Base-by-base conservation (phyloP, 768 basidiomycete genomes). In the Rhodotorula kratochvilovae region DNA sequence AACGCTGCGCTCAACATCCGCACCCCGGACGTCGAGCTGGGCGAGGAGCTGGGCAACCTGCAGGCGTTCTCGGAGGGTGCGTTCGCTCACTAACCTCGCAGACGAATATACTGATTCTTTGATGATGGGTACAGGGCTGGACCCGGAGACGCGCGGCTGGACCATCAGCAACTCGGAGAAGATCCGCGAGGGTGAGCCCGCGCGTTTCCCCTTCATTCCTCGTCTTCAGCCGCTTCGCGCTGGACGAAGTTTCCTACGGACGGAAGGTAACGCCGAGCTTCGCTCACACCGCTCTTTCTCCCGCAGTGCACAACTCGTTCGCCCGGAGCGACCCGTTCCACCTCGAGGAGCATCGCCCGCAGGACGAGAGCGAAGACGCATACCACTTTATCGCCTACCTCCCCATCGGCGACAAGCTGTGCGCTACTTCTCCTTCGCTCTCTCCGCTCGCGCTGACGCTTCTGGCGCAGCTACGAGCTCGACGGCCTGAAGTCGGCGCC, bases 381-480 rank as follows among this genome's bases (percentile, higher is more conserved):
- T 99, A 95, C 80, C 95, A 99, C 77, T 99, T 98, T 78, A 88
- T 98, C 53, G 89, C 95, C 19, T 99, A 97, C 80, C 82, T 95
- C 59, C 95, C 95, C 8, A 82, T 87, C 54, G 84, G 88, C 80
- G 95, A 90, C 29, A 84, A 85, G 33, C 81, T 99, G 55, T 53
- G 48, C 48, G 48, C 12, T 8, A 13, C 45, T 7, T 12, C n/a
- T 11, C 19, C 11, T n/a, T 1, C 27, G 11, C 11, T 10, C 11
- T n/a, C 3, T 50, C 48, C 48, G 25, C 21, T 7, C 23, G 5
- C 23, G 12, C 5, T 17, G 7, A 25, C 48, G 1, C 8, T 11
- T 50, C 46, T 21, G 3, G 3, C 17, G 3, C 48, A 50, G 48
- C 3, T 75, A 45, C 81, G 95, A 99, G 81, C 84, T 99, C 43